Conservation (phyloP, 1,284 basidiomycete genomes). For the Rhodotorula sp. region DNA sequence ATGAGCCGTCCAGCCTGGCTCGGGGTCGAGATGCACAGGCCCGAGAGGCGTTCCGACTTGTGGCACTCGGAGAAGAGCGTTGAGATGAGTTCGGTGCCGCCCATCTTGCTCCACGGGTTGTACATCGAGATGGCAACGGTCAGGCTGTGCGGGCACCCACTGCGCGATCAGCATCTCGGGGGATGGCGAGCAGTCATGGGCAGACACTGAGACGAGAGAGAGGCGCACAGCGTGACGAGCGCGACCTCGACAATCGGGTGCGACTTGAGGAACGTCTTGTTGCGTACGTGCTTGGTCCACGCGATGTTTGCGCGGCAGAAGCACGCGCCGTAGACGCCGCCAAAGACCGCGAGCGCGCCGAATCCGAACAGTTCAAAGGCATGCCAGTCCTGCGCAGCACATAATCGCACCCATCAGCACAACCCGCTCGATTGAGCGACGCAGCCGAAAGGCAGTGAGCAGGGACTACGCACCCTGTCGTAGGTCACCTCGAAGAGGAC, state of each 20-base stretch:
- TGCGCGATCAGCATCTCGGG: constrained; percentile 2
- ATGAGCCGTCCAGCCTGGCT: constrained; percentile 67
- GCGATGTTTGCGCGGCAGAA: constrained; percentile 89
- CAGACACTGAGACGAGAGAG: constrained; percentile 58
- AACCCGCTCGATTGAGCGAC: not conserved
- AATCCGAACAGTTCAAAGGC: constrained; percentile 80
- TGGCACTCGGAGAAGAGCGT: constrained; percentile 75
- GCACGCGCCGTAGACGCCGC: constrained; percentile 85
- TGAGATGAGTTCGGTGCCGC: constrained; percentile 86
- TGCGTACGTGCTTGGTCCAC: constrained; percentile 83
- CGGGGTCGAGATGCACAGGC: constrained; percentile 69
- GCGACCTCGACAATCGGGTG: constrained; percentile 85
- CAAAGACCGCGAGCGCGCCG: constrained; percentile 79
- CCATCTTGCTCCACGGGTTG: constrained; percentile 89
- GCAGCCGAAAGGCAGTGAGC: not conserved
- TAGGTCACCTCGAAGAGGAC: constrained; percentile 67
- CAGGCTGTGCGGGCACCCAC: constrained; percentile 45
- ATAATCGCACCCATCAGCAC: too few species aligned
- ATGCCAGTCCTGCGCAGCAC: constrained; percentile 86
- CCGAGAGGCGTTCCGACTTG: constrained; percentile 50
- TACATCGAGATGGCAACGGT: constrained; percentile 79
- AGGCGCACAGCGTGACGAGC: constrained; percentile 59
- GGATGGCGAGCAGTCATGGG: constrained; percentile 65
- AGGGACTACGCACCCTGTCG: constrained; percentile 51
- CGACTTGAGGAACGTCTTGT: constrained; percentile 71